Conservation (phyloP, 345 rosid genomes). For the Abelmoschus esculentus region DNA sequence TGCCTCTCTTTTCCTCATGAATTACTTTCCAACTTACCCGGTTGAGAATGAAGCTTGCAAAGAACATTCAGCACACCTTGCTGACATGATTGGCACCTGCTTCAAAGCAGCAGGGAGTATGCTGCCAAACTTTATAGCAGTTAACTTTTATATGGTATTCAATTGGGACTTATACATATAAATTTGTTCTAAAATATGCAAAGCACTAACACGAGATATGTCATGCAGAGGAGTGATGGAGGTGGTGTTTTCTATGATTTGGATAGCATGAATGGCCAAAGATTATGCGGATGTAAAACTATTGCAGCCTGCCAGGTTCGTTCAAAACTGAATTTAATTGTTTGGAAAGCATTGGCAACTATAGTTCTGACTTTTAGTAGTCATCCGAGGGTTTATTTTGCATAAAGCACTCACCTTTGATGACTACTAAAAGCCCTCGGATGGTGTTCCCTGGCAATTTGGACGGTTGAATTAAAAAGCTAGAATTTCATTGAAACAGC, state of each 20-base stretch:
- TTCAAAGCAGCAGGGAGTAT: conserved; percentile 68
- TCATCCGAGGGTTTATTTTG: not conserved
- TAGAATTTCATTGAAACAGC: no score
- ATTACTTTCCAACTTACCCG: conserved; percentile 86
- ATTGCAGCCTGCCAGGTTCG: conserved; percentile 82
- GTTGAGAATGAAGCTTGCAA: conserved; percentile 84
- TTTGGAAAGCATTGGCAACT: not conserved
- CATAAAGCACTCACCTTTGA: not conserved
- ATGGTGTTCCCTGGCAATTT: not conserved
- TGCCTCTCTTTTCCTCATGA: conserved; percentile 74
- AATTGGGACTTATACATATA: not conserved
- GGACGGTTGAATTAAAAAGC: not conserved
- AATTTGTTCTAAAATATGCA: not conserved
- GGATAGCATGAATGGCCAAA: conserved; percentile 69
- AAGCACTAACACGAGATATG: conserved; percentile 15
- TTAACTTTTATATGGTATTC: conserved; percentile 91
- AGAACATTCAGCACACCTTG: conserved; percentile 75
- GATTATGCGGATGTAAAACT: conserved; percentile 71
- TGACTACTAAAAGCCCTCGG: no score
- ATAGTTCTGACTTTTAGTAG: not conserved
- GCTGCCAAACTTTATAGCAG: conserved; percentile 91
- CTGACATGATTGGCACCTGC: conserved; percentile 85
- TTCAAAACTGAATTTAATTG: conserved; percentile 4
- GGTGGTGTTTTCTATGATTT: conserved; percentile 82
- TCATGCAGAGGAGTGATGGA: conserved; percentile 87